These are phyloP conservation scores for Cryomyces minteri DNA, from an alignment of 495 filamentous ascomycete species.

Conservation along the genomic window DNA sequence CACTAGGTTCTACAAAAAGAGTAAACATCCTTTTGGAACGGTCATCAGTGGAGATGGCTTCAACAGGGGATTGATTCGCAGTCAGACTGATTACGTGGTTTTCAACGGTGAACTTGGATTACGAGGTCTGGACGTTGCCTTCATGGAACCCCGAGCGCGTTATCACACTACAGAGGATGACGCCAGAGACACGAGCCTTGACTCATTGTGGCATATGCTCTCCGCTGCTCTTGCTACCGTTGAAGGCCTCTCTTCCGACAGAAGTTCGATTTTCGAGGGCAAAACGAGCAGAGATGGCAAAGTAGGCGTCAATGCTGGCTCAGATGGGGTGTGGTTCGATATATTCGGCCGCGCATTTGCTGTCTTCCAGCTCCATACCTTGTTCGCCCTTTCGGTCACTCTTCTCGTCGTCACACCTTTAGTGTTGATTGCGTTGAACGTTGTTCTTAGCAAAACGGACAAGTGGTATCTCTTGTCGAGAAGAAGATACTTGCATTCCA, in stretches of 20 bases:
- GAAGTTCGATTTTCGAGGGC: constrained; percentile 48
- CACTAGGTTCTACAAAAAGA: constrained; percentile 53
- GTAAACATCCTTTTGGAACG: constrained; percentile 62
- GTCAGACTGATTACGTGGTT: constrained; percentile 79
- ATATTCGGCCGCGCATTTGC: constrained; percentile 68
- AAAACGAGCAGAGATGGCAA: constrained; percentile 35
- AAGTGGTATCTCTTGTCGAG: constrained; percentile 74
- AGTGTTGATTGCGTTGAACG: constrained; percentile 46
- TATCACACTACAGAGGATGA: constrained; percentile 93
- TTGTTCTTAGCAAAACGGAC: constrained; percentile 41
- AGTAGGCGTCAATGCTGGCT: constrained; percentile 48
- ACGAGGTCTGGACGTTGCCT: constrained; percentile 82
- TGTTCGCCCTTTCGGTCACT: constrained; percentile 77
- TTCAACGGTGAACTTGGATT: constrained; percentile 66
- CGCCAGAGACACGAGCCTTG: constrained; percentile 38
- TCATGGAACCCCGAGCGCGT: constrained; percentile 63
- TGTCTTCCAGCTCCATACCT: constrained; percentile 55
- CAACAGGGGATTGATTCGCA: constrained; percentile 52
- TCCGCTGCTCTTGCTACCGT: constrained; percentile 59
- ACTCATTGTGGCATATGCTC: constrained; percentile 88
- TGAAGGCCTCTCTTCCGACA: constrained; percentile 49
- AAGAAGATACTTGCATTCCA: constrained; percentile 34
- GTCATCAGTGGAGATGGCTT: constrained; percentile 74
- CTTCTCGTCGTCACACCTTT: constrained; percentile 62
- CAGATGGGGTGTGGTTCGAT: constrained; percentile 81